Evolutionary conservation across 352 stramenopile genomes (phyloP), one percentile per base, ranked within the genome.

Genomic region (Phytophthora niederhauseri): DNA sequence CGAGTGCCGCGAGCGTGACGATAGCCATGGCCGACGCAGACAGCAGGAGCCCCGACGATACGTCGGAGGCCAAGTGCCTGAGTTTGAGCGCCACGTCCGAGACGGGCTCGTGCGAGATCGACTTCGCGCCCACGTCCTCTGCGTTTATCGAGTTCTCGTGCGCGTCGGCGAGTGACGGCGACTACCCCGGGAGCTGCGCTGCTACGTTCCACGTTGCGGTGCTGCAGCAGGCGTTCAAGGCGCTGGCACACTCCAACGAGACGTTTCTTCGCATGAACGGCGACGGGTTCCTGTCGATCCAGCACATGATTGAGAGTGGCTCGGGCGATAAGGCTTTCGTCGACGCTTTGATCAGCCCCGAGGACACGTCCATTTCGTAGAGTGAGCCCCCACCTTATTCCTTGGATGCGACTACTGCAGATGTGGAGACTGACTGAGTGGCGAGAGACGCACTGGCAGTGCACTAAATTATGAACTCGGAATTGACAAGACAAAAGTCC

Each of bases 91-190:
- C 87, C 1, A 85, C 70, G 28, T 93, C 85, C 1, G 84, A 92
- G 57, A 92, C 77, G 1, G 87, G 87, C 3, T 89, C 84, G 20
- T 94, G 89, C 48, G 89, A 94, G 62, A 96, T 96, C 51, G 85
- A 85, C 8, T 93, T 96, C 66, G 78, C 78, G 5, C 77, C 73
- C 1, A 81, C 75, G 26, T 96, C 89, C 24, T 74, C 77, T 7
- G 89, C 89, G 26, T 93, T 96, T 68, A 94, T 96, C 53, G 85
- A 96, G 73, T 94, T 91, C 59, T 87, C 81, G 43, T 92, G 86
- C 57, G 75, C 67, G n/a, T 45, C 64, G 1, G 20, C 60, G 15
- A 58, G 31, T 51, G 72, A 76, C 22, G 52, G 43, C 6, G 68
- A 70, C 9, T 68, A 72, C 22, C 55, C 45, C 30, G 73, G 54